Evolutionary conservation across 495 filamentous ascomycete genomes (phyloP), one percentile per base, ranked within the genome.

Genomic region (Umbilicaria muhlenbergii): DNA sequence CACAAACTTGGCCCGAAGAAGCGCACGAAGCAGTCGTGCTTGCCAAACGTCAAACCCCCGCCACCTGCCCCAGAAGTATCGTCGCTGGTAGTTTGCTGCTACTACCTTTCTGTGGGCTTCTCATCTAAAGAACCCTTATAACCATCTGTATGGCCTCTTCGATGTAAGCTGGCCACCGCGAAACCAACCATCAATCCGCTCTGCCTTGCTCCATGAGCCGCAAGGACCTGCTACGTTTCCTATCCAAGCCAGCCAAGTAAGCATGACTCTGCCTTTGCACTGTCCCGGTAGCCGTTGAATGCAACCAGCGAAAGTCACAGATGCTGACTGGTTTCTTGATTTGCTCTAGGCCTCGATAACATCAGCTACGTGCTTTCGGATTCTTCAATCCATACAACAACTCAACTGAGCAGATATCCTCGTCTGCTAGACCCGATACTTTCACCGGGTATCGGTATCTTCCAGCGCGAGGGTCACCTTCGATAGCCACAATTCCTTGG

Each of bases 191-290:
- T 28, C 24, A 28, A 3, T 28, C 8, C 24, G 5, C 5, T 28
- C 24, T 1, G 8, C 24, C 24, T 28, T 59, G 66, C 77, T 81
- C 74, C 74, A 95, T 94, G 89, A 89, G 75, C 78, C 78, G 77
- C 63, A 80, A 78, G 69, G 86, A 94, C 63, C 79, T 94, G 53
- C 75, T 95, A 57, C 84, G 86, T 68, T 87, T 94, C 69, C 75
- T 95, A 50, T 94, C 85, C 48, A 92, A 92, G 71, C 89, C 87
- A 56, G 86, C 84, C 59, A 94, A 94, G 88, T 96, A 64, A 62
- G 82, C 69, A 41, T 51, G 32, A 34, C 15, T 21, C 41, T 35
- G 18, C 21, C 40, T 38, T 17, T 19, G 37, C 32, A 32, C n/a
- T 28, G 44, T 6, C 15, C 42, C 36, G 19, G 46, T 37, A 12